Conservation (phyloP, 2,329 filamentous ascomycete species). For the Sporothrix pseudoabietina region DNA sequence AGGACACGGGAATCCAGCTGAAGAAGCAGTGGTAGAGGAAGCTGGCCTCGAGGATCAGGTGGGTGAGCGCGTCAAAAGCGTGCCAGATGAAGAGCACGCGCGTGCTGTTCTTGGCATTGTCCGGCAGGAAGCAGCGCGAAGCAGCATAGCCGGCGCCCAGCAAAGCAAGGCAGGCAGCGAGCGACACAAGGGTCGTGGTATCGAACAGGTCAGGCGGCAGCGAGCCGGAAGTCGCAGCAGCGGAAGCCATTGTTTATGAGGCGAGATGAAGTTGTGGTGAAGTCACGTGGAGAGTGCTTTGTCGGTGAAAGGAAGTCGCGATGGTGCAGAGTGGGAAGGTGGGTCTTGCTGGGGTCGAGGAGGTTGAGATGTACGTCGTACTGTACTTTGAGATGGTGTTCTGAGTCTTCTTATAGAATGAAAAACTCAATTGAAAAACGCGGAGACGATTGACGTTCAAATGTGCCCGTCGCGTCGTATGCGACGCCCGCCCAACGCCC, state of each 20-base stretch:
- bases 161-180: conserved; percentile 58
- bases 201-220: conserved; percentile 62
- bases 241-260: conserved; percentile 22
- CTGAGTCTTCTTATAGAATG: neutral
- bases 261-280: neutral
- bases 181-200: conserved; percentile 60
- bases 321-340: neutral
- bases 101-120: conserved; percentile 61
- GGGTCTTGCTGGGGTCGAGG: neutral
- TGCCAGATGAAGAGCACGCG: conserved; percentile 93
- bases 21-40: conserved; percentile 96
- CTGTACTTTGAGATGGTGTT: neutral
- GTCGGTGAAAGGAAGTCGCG: neutral
- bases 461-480: neutral
- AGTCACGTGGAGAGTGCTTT: neutral
- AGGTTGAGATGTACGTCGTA: neutral
- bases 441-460: neutral
- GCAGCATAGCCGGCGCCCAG: conserved; percentile 52
- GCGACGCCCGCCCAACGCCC: neutral
- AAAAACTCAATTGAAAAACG: neutral
- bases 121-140: conserved; percentile 53
- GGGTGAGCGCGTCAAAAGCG: conserved; percentile 86
- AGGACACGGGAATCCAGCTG: conserved; percentile 49
- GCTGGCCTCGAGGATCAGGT: conserved; percentile 86
- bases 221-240: conserved; percentile 29